These are phyloP conservation scores for Rhododendron mucronatum DNA, from an alignment of 148 eudicot genomes.

Conservation along the genomic window DNA sequence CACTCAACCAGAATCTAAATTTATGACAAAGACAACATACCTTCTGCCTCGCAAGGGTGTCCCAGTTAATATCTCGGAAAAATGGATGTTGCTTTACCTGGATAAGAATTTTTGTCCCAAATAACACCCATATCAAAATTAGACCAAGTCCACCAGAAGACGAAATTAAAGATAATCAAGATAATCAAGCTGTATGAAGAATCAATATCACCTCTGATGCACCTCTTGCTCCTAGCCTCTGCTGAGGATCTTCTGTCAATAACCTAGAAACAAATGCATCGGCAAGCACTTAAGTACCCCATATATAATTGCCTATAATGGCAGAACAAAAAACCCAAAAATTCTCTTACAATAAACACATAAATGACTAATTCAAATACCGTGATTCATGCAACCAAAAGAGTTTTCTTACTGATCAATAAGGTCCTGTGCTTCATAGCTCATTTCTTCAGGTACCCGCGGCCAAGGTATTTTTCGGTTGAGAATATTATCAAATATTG, in stretches of 20 bases:
- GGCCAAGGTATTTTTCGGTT: slow-evolving; percentile 98
- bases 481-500: slow-evolving; percentile 93
- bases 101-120: slow-evolving; percentile 7
- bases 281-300: background rate
- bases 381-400: background rate
- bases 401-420: slow-evolving; percentile 68
- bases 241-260: slow-evolving; percentile 86
- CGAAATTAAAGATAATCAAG: too few species aligned
- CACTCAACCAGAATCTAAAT: background rate
- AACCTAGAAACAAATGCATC: slow-evolving; percentile 37
- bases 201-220: slow-evolving; percentile 75
- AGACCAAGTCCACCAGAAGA: background rate
- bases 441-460: slow-evolving; percentile 85
- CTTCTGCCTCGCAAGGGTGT: slow-evolving; percentile 98
- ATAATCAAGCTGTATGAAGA: background rate
- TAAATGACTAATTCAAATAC: background rate
- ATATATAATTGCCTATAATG: background rate
- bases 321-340: background rate
- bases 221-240: slow-evolving; percentile 94
- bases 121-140: slow-evolving; percentile 1
- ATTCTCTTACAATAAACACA: background rate
- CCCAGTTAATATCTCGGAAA: slow-evolving; percentile 96
- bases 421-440: slow-evolving; percentile 73
- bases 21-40: slow-evolving; percentile 21
- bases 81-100: slow-evolving; percentile 96